These are phyloP conservation scores for button mushroom (Agaricus bisporus) DNA, from an alignment of 768 basidiomycete genomes.

Conservation along the genomic window DNA sequence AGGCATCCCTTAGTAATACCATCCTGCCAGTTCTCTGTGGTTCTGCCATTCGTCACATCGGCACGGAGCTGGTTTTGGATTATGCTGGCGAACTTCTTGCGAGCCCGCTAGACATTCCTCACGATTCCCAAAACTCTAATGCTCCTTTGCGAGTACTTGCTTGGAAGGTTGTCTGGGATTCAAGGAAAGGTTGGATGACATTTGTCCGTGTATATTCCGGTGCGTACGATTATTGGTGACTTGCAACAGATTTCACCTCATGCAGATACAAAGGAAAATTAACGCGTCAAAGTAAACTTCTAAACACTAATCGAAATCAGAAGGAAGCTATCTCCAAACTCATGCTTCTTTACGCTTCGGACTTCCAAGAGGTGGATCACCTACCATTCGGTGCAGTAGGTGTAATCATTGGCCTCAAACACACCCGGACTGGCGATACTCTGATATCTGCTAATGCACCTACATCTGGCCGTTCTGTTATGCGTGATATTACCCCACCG, in stretches of 20 bases:
- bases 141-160: conserved; percentile 60
- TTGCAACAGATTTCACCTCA: background rate
- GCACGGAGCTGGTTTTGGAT: conserved; percentile 76
- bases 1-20: conserved; percentile 56
- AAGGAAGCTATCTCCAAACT: conserved; percentile 73
- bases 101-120: conserved; percentile 62
- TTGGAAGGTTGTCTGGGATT: conserved; percentile 90
- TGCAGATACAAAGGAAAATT: conserved; percentile 49
- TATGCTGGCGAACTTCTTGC: conserved; percentile 78
- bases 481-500: conserved; percentile 67
- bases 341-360: conserved; percentile 71
- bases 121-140: conserved; percentile 36
- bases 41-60: conserved; percentile 74
- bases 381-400: conserved; percentile 82
- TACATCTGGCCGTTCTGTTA: conserved; percentile 30
- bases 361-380: conserved; percentile 69
- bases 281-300: conserved; percentile 50
- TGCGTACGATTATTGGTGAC: conserved; percentile 24
- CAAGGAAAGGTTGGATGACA: conserved; percentile 83
- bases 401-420: conserved; percentile 74
- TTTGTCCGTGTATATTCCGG: conserved; percentile 88
- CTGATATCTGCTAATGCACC: conserved; percentile 49
- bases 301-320: conserved; percentile 63
- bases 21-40: conserved; percentile 81
- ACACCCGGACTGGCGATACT: conserved; percentile 86